Percentiles rank a stretch among this genome's conserved stretches.
Evolutionary conservation across 2,329 filamentous ascomycete species (phyloP).

Genomic region (Fusarium penzigii): DNA sequence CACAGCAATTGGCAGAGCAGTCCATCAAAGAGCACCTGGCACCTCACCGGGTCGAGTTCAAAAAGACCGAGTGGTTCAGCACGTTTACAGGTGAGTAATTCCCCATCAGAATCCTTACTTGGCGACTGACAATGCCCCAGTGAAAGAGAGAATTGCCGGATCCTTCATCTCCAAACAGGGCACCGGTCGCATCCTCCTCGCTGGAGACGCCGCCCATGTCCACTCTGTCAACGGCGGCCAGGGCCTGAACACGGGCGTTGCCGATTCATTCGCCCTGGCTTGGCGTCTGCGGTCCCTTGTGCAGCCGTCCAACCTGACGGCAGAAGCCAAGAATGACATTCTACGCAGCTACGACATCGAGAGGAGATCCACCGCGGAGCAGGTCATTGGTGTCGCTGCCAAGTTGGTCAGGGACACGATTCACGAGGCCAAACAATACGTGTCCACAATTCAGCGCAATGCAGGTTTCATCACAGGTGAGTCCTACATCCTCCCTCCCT

Average conservation of each 20-base stretch:
- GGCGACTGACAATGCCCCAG: constrained; percentile 19
- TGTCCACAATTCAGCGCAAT: constrained; percentile 48
- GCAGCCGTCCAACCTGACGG: constrained; percentile 19
- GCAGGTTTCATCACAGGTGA: constrained; percentile 50
- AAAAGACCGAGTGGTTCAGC: constrained; percentile 50
- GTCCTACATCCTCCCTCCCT: neutral
- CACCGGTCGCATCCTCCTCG: constrained; percentile 49
- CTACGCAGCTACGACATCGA: constrained; percentile 47
- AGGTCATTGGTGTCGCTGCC: constrained; percentile 49
- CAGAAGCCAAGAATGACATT: constrained; percentile 21
- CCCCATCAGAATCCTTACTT: rapidly evolving
- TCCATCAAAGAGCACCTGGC: constrained; percentile 47
- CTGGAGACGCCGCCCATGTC: constrained; percentile 59
- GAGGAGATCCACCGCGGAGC: constrained; percentile 43
- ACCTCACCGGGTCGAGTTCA: constrained; percentile 44
- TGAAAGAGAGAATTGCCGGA: constrained; percentile 43
- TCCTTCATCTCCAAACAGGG: constrained; percentile 42
- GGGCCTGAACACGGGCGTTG: constrained; percentile 59
- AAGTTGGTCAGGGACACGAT: constrained; percentile 47
- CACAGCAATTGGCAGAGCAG: constrained; percentile 39
- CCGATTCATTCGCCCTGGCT: constrained; percentile 55
- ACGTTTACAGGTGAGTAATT: constrained; percentile 44
- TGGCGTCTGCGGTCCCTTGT: constrained; percentile 48
- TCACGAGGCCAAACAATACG: constrained; percentile 45
- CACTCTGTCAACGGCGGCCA: constrained; percentile 58